phyloP scores from a whole-genome alignment of 345 rosid species.

The Barbarea vulgaris region DNA sequence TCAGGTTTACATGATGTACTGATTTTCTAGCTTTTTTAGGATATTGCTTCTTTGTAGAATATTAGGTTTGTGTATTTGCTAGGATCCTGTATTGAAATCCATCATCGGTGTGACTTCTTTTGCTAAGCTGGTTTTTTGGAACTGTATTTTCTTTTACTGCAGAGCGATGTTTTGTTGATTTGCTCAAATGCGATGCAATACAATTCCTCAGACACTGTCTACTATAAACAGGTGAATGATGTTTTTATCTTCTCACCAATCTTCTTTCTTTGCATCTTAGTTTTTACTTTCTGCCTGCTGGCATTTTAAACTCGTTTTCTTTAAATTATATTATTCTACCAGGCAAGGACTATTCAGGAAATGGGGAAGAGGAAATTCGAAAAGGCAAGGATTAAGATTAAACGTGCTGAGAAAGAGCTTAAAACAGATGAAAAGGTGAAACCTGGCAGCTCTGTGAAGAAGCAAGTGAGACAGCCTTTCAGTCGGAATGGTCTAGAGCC shows the following conservation, averaged over 20 bases:
- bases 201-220: slow-evolving; percentile 72
- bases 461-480: slow-evolving; percentile 61
- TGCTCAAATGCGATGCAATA: slow-evolving; percentile 91
- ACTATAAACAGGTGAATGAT: slow-evolving; percentile 66
- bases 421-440: slow-evolving; percentile 54
- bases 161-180: slow-evolving; percentile 73
- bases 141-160: slow-evolving; percentile 46
- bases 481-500: slow-evolving; percentile 52
- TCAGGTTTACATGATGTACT: slow-evolving; percentile 10
- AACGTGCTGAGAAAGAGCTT: slow-evolving; percentile 55
- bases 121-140: slow-evolving; percentile 56
- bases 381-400: slow-evolving; percentile 60
- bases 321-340: slow-evolving; percentile 9
- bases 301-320: not conserved
- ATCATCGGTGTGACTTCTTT: not conserved
- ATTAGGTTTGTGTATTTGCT: not conserved
- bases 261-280: not conserved
- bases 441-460: slow-evolving; percentile 50
- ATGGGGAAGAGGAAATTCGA: slow-evolving; percentile 69
- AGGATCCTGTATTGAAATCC: not conserved
- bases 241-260: slow-evolving; percentile 20
- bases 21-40: slow-evolving; percentile 15
- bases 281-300: not conserved
- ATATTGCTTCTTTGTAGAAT: slow-evolving; percentile 20
- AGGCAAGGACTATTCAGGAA: slow-evolving; percentile 81